These are phyloP conservation scores for Puya raimondii DNA, from an alignment of 176 grass and related monocot species.

Conservation along the genomic window DNA sequence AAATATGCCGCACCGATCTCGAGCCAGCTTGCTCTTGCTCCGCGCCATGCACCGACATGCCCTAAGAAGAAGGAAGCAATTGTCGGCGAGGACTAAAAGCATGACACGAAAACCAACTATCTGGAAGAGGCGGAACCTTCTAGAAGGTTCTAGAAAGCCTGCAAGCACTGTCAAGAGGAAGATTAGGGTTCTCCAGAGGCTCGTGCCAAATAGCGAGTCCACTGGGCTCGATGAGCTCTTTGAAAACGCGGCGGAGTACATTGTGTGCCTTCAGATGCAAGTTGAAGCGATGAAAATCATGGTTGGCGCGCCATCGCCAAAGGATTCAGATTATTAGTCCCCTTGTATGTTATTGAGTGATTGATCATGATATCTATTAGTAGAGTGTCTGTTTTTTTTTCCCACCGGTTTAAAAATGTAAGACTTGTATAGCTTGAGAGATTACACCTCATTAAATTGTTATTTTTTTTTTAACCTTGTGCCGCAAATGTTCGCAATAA, in stretches of 20 bases:
- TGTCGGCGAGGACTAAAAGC: background rate
- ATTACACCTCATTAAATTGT: too few relatives aligned
- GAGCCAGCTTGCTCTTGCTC: background rate
- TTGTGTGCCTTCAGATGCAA: background rate
- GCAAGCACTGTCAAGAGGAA: background rate
- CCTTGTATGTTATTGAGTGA: background rate
- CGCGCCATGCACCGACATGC: background rate
- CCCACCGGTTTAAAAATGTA: background rate
- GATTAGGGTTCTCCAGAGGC: background rate
- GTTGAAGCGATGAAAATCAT: background rate
- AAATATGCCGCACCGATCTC: background rate
- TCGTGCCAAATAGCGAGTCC: background rate
- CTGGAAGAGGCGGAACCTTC: background rate
- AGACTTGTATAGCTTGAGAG: too few relatives aligned
- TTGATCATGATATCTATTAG: background rate
- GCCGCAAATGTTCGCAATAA: too few relatives aligned
- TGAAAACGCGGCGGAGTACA: background rate
- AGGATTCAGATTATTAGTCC: background rate
- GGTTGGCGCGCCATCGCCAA: background rate
- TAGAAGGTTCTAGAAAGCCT: background rate
- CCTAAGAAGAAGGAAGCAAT: background rate
- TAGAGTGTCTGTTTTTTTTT: background rate
- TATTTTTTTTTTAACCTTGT: too few relatives aligned
- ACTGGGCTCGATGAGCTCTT: background rate
- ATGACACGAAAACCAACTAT: background rate